Percentiles rank a stretch among this genome's conserved stretches.
Evolutionary conservation across 768 basidiomycete species (phyloP).

Genomic region (Macrolepiota dolichaula): DNA sequence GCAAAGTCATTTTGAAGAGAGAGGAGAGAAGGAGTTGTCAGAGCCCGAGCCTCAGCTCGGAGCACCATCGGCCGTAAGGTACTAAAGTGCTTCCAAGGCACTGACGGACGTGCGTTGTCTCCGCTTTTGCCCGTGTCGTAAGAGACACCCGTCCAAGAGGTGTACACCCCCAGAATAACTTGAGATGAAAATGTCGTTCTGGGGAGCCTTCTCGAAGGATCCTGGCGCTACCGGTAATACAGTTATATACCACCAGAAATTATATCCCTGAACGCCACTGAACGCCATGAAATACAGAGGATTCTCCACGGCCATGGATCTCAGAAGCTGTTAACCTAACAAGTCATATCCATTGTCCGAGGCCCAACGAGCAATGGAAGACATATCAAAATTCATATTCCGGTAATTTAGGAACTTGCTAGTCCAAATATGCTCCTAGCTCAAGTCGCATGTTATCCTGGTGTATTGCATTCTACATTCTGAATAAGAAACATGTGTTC

Average conservation of each 20-base stretch:
- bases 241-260: no score
- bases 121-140: neutral
- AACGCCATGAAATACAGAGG: no score
- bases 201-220: no score
- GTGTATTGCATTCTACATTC: no score
- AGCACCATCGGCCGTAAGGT: neutral
- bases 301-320: neutral
- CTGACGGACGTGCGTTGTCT: neutral
- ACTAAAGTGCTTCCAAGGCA: neutral
- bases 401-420: neutral
- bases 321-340: neutral
- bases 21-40: neutral
- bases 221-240: no score
- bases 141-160: neutral
- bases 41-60: neutral
- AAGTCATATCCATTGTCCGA: neutral
- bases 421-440: no score
- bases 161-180: no score
- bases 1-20: no score
- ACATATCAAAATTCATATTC: neutral
- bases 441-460: no score
- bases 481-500: no score
- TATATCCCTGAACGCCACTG: no score
- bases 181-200: no score
- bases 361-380: neutral